Conservation (phyloP, 345 rosid genomes). For the Psidium friedrichsthalianum region DNA sequence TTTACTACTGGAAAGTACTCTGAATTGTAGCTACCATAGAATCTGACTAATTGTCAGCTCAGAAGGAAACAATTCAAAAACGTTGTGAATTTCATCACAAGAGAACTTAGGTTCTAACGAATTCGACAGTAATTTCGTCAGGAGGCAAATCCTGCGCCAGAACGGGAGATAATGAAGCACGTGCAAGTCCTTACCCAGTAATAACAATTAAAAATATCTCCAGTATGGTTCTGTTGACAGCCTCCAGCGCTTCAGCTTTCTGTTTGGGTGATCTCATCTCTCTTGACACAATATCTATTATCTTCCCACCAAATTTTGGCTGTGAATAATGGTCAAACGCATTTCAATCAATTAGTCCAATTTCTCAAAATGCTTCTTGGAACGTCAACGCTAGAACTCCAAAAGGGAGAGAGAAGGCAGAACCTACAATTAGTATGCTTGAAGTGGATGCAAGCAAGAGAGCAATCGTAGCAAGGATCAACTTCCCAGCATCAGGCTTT, state of each 20-base stretch:
- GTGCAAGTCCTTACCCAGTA: constrained; percentile 17
- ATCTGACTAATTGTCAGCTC: background rate
- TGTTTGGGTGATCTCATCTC: constrained; percentile 21
- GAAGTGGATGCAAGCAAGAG: constrained; percentile 64
- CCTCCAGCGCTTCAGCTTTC: constrained; percentile 21
- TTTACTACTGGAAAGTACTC: background rate
- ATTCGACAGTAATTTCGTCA: background rate
- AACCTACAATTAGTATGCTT: constrained; percentile 49
- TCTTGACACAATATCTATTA: constrained; percentile 37
- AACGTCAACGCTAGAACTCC: background rate
- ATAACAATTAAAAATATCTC: constrained; percentile 25
- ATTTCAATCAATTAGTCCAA: background rate
- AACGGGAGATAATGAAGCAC: background rate
- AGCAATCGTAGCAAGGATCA: constrained; percentile 60
- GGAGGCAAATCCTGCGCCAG: background rate
- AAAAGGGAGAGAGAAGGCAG: background rate
- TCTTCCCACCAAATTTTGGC: constrained; percentile 39
- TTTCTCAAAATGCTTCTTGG: background rate
- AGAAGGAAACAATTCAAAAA: background rate
- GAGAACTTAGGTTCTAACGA: background rate
- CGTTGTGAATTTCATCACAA: background rate
- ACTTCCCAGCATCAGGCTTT: constrained; percentile 72
- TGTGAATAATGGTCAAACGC: background rate
- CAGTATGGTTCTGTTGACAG: constrained; percentile 30
- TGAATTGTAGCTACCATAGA: background rate